These are phyloP conservation scores for Colletotrichum sp. DNA, from an alignment of 2,329 filamentous ascomycete genomes.

Conservation along the genomic window DNA sequence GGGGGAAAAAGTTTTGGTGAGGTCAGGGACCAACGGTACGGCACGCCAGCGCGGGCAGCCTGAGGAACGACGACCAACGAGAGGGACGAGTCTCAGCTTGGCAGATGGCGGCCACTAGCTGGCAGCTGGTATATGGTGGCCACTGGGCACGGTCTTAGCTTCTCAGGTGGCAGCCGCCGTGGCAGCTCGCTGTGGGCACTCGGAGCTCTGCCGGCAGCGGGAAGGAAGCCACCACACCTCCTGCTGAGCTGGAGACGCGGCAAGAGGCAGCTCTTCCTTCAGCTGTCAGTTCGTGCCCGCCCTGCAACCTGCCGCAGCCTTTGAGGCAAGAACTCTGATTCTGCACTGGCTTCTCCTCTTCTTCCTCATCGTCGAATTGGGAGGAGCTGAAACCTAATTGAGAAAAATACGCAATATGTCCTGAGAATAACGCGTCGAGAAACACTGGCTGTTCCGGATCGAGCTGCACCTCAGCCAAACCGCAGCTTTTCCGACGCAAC, in stretches of 20 bases:
- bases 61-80: slow-evolving; percentile 13
- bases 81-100: background rate
- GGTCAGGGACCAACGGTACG: slow-evolving; percentile 8
- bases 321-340: background rate
- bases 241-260: background rate
- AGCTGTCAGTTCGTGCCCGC: background rate
- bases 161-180: background rate
- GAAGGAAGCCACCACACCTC: background rate
- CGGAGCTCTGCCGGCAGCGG: background rate
- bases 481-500: background rate
- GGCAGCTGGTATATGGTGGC: accelerated
- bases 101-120: background rate
- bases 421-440: background rate
- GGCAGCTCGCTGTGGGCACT: background rate
- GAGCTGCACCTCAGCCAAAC: background rate
- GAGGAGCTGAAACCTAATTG: background rate
- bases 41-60: background rate
- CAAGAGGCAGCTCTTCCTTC: background rate
- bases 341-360: background rate
- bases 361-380: too few relatives aligned
- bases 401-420: background rate
- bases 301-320: background rate
- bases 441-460: background rate
- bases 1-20: slow-evolving; percentile 22
- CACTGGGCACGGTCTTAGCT: too few relatives aligned